Conservation (phyloP, 495 filamentous ascomycete species). For the Talaromyces liani region DNA sequence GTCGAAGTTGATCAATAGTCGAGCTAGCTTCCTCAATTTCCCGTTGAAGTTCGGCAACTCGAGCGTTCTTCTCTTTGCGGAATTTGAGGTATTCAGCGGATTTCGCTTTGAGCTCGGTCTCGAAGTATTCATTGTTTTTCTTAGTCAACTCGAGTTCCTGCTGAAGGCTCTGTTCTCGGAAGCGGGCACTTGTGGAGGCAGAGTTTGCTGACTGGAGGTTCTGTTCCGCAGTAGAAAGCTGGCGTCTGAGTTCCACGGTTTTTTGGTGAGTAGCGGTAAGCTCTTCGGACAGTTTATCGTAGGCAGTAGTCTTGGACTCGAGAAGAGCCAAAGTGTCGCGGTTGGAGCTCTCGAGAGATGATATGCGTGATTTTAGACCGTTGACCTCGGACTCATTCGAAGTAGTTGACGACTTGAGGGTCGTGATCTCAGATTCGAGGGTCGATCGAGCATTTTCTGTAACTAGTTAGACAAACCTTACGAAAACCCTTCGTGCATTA, state of each 20-base stretch:
- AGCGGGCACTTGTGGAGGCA: constrained; percentile 65
- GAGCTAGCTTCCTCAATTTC: constrained; percentile 76
- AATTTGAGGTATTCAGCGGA: constrained; percentile 76
- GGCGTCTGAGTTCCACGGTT: constrained; percentile 69
- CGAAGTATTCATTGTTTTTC: constrained; percentile 86
- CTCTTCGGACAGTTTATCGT: constrained; percentile 79
- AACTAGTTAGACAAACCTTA: constrained; percentile 12
- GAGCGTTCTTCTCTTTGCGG: constrained; percentile 87
- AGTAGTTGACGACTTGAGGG: constrained; percentile 66
- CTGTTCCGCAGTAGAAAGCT: constrained; percentile 73
- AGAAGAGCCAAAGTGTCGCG: constrained; percentile 80
- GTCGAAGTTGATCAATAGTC: constrained; percentile 65
- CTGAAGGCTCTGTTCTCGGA: constrained; percentile 78
- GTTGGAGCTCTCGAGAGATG: constrained; percentile 82
- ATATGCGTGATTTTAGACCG: constrained; percentile 67
- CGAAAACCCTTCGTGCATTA: neutral
- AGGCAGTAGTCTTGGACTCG: constrained; percentile 80
- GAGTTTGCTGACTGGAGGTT: constrained; percentile 73
- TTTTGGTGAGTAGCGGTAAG: constrained; percentile 83
- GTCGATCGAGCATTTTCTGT: constrained; percentile 56
- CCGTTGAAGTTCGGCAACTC: constrained; percentile 79
- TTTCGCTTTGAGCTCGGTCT: constrained; percentile 84
- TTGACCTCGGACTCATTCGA: constrained; percentile 70
- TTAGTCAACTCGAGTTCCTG: constrained; percentile 83
- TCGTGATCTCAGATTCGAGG: constrained; percentile 75